Conservation (phyloP, 1,284 basidiomycete genomes). For the Cystobasidium pallidum region DNA sequence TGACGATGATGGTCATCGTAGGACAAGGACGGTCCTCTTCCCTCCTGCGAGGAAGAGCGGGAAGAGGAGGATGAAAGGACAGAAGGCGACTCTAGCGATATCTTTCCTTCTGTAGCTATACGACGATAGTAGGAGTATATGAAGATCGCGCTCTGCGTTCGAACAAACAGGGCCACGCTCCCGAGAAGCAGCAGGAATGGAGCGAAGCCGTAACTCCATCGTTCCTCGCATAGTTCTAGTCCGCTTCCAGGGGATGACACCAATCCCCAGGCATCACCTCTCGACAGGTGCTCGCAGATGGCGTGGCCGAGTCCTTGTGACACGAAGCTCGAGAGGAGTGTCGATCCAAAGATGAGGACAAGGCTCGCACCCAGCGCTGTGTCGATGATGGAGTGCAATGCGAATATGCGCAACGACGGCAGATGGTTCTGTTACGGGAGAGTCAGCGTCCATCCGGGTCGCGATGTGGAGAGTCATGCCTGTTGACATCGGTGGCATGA, state of each 20-base stretch:
- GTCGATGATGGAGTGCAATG: slow-evolving; percentile 43
- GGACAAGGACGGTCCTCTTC: background rate
- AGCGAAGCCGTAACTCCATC: slow-evolving; percentile 35
- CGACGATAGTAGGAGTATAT: slow-evolving; percentile 31
- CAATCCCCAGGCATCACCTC: slow-evolving; percentile 38
- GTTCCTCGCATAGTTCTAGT: slow-evolving; percentile 38
- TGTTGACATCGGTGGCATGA: background rate
- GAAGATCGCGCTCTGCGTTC: slow-evolving; percentile 15
- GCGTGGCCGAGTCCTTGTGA: slow-evolving; percentile 29
- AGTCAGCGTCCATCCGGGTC: background rate
- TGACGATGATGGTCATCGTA: slow-evolving; percentile 6
- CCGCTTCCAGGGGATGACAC: slow-evolving; percentile 37
- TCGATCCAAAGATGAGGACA: slow-evolving; percentile 14
- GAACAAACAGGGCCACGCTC: slow-evolving; percentile 28
- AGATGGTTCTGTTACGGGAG: slow-evolving; percentile 11
- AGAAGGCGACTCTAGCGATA: slow-evolving; percentile 30
- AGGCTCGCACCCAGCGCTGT: slow-evolving; percentile 13
- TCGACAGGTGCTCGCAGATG: slow-evolving; percentile 40
- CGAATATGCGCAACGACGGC: slow-evolving; percentile 38
- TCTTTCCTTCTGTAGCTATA: slow-evolving; percentile 17
- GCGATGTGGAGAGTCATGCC: background rate
- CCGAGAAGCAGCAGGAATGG: slow-evolving; percentile 29
- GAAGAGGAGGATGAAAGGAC: slow-evolving; percentile 9
- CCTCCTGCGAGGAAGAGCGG: background rate
- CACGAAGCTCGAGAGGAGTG: slow-evolving; percentile 10